Evolutionary conservation across 2,329 filamentous ascomycete species (phyloP).

Genomic region (Tothia fuscella): DNA sequence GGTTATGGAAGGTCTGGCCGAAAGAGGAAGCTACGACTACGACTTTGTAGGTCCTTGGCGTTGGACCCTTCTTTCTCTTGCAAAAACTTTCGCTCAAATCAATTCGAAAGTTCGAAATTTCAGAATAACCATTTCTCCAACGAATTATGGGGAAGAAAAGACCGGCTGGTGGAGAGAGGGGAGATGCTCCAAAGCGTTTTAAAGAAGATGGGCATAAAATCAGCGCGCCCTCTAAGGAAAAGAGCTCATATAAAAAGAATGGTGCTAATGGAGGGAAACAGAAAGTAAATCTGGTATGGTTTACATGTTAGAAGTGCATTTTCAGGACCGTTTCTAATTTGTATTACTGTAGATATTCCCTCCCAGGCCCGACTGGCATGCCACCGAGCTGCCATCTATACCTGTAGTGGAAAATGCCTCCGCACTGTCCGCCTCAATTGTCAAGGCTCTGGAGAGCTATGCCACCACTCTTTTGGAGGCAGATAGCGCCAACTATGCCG

Average conservation of each 20-base stretch:
- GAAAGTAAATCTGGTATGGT: conserved; percentile 22
- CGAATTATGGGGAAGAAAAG: conserved; percentile 24
- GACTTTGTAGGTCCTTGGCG: too few species aligned
- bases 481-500: conserved; percentile 65
- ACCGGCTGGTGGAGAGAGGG: conserved; percentile 21
- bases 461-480: conserved; percentile 63
- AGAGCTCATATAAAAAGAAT: conserved; percentile 34
- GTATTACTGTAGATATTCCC: conserved; percentile 42
- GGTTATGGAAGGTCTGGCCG: too few species aligned
- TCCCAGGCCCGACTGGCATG: conserved; percentile 58
- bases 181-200: conserved; percentile 14
- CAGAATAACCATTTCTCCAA: not conserved
- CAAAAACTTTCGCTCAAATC: too few species aligned
- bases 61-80: too few species aligned
- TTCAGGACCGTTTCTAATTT: too few species aligned
- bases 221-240: conserved; percentile 18
- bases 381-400: conserved; percentile 43
- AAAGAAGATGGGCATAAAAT: conserved; percentile 14
- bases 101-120: too few species aligned
- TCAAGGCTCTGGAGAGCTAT: conserved; percentile 54
- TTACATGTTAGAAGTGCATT: too few species aligned
- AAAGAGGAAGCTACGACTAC: too few species aligned
- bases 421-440: conserved; percentile 36
- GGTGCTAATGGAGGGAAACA: conserved; percentile 14
- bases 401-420: conserved; percentile 33